Conservation (phyloP, 2,329 filamentous ascomycete genomes). For the Alternaria longipes region DNA sequence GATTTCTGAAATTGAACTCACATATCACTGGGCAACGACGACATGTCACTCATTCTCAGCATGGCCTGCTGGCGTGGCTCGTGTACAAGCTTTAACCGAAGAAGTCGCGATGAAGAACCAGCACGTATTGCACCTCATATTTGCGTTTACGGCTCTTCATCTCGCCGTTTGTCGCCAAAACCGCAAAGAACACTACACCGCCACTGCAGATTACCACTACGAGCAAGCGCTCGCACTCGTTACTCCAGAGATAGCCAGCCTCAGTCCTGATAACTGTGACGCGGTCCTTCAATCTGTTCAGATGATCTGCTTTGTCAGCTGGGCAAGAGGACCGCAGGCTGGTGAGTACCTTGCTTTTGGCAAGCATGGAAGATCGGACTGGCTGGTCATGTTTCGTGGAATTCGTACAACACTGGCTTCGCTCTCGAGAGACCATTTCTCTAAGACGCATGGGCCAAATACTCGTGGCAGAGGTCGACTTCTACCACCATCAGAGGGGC, state of each 20-base stretch:
- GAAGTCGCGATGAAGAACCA: constrained; percentile 30
- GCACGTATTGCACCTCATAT: constrained; percentile 34
- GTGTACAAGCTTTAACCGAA: constrained; percentile 29
- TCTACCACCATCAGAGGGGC: constrained; percentile 18
- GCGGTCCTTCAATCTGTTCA: constrained; percentile 37
- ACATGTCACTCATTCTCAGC: constrained; percentile 35
- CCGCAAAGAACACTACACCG: constrained; percentile 27
- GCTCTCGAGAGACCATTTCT: constrained; percentile 13
- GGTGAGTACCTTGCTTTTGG: constrained; percentile 45
- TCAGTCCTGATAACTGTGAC: constrained; percentile 33
- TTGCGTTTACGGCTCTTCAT: constrained; percentile 39
- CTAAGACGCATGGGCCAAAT: constrained; percentile 18
- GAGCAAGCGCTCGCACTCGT: constrained; percentile 30
- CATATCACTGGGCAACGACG: constrained; percentile 39
- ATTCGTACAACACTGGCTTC: constrained; percentile 34
- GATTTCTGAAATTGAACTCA: constrained; percentile 37
- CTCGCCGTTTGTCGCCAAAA: constrained; percentile 33
- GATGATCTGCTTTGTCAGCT: constrained; percentile 36
- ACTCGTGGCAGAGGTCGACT: constrained; percentile 18
- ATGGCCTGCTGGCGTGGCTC: constrained; percentile 21
- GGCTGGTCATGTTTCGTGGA: constrained; percentile 44
- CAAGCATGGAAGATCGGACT: constrained; percentile 35
- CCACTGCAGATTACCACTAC: constrained; percentile 35
- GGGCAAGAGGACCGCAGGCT: constrained; percentile 36
- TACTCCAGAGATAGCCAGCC: constrained; percentile 31